Evolutionary conservation across 192 early-diverging fungal genomes (phyloP), one percentile per base, ranked within the genome.

Genomic region (Coemansia aciculifera): DNA sequence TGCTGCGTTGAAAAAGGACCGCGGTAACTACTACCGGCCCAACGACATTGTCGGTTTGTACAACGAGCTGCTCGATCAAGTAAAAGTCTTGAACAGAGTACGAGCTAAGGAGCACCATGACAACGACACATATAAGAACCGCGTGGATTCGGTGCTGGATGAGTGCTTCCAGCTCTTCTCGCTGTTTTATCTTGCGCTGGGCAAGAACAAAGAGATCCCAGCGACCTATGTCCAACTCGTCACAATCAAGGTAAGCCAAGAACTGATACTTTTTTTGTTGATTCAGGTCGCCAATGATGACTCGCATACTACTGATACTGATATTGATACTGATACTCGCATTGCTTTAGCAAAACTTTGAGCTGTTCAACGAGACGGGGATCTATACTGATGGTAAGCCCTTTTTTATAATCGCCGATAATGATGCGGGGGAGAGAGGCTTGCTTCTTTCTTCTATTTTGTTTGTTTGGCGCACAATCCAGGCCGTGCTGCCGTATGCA

Each of bases 91-190:
- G 46, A 73, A 86, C 52, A 73, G 70, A 17, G 73, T 86, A 59
- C 72, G 88, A 13, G 72, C 72, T 2, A 60, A 54, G 40, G 78
- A 89, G 75, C 74, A 85, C 40, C 75, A 75, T 73, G 85, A 70
- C 62, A 74, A 83, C 59, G 78, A 76, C 71, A 81, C 71, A 57
- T 90, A 37, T 72, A 87, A 74, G 62, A 83, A 89, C 73, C 72
- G 87, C 48, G 78, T 90, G 23, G 90, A 92, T 67, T 86, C 85
- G 46, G 86, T 91, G 32, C 76, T 92, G 13, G 91, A 92, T 56
- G 91, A 92, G 44, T 87, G 90, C 59, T 90, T 89, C 84, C 86
- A 89, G 34, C 79, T 92, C 38, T 86, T 92, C 34, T 92, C 91
- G 29, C 71, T 92, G 54, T 92, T 90, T 68, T 92, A 89, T 68